Evolutionary conservation across 2,329 filamentous ascomycete genomes (phyloP).

Genomic region (Clonostachys rhizophaga): DNA sequence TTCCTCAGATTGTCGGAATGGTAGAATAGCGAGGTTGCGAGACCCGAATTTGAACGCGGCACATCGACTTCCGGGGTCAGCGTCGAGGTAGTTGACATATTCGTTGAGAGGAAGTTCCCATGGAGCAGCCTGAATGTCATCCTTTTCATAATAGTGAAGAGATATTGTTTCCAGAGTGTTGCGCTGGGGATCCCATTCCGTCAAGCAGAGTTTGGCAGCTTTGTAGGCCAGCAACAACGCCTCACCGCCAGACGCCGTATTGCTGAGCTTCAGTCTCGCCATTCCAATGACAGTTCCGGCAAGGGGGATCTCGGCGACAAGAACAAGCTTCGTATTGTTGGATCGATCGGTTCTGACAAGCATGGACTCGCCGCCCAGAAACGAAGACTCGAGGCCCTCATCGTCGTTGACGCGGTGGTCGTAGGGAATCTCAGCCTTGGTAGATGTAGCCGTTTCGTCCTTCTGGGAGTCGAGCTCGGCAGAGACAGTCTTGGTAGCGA

Average conservation of each 20-base stretch:
- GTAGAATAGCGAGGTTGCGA: constrained; percentile 86
- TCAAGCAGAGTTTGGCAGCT: constrained; percentile 87
- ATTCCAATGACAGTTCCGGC: constrained; percentile 82
- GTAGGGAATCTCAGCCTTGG: constrained; percentile 39
- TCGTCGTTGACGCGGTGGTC: constrained; percentile 54
- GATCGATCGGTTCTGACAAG: constrained; percentile 58
- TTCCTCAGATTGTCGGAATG: constrained; percentile 81
- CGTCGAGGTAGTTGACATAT: constrained; percentile 76
- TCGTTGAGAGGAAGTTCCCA: constrained; percentile 74
- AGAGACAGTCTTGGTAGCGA: constrained; percentile 64
- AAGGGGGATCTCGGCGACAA: constrained; percentile 79
- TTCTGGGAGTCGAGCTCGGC: constrained; percentile 53
- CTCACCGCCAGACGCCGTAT: constrained; percentile 76
- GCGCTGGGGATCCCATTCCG: constrained; percentile 87
- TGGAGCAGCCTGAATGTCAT: constrained; percentile 77
- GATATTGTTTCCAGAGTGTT: constrained; percentile 81
- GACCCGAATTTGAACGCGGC: constrained; percentile 90
- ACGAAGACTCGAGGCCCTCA: constrained; percentile 61
- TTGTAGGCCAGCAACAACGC: constrained; percentile 79
- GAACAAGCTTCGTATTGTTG: constrained; percentile 71
- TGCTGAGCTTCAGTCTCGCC: constrained; percentile 67
- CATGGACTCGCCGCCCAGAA: constrained; percentile 58
- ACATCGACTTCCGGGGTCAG: constrained; percentile 89
- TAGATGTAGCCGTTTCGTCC: constrained; percentile 18
- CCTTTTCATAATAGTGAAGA: constrained; percentile 97